These are phyloP conservation scores for Arctium lappa DNA, from an alignment of 129 eudicot genomes.

Conservation along the genomic window DNA sequence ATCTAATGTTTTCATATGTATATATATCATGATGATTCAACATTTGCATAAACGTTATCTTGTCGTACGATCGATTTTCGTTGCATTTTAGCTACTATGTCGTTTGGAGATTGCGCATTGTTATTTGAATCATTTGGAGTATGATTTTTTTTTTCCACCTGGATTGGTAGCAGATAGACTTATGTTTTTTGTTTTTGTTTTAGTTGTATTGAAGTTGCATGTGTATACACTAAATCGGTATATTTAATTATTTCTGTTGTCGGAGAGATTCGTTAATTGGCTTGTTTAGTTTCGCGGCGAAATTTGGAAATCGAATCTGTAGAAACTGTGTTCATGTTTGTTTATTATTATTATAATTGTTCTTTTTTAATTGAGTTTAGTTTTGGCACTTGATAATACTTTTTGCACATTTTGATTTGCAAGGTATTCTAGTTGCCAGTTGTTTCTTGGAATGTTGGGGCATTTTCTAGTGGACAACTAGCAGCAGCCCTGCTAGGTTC, in stretches of 20 bases:
- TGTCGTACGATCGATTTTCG: neutral
- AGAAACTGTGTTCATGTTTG: neutral
- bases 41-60: neutral
- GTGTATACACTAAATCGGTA: neutral
- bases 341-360: neutral
- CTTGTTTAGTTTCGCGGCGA: neutral
- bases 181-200: neutral
- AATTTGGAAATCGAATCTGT: neutral
- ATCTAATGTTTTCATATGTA: neutral
- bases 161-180: neutral
- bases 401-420: neutral
- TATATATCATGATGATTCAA: neutral
- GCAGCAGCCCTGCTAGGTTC: neutral
- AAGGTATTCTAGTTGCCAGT: neutral
- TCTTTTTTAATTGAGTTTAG: neutral
- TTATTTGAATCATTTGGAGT: neutral
- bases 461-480: neutral
- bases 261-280: slow-evolving; percentile 14
- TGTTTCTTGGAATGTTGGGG: neutral
- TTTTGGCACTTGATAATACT: neutral
- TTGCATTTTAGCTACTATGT: neutral
- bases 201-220: slow-evolving; percentile 28
- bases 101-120: slow-evolving; percentile 8
- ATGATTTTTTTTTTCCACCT: neutral
- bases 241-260: slow-evolving; percentile 13